phyloP scores from a whole-genome alignment of 2,329 filamentous ascomycete genomes.

The Fusarium oxysporum region DNA sequence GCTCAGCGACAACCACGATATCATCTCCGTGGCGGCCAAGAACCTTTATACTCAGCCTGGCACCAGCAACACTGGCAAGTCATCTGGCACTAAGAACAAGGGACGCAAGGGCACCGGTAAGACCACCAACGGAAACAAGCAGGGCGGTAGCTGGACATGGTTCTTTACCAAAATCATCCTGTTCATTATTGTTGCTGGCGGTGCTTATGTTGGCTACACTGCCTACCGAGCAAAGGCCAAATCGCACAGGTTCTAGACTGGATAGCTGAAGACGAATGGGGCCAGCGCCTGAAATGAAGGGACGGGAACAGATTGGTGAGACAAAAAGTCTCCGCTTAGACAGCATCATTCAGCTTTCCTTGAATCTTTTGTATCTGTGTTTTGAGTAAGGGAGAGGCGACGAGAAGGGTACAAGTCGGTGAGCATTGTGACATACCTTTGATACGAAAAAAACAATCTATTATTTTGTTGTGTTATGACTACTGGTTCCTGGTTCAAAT shows the following conservation, averaged over 20 bases:
- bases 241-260: constrained; percentile 66
- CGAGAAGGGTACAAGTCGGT: constrained; percentile 24
- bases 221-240: constrained; percentile 78
- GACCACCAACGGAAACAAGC: constrained; percentile 51
- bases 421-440: constrained; percentile 27
- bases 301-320: constrained; percentile 10
- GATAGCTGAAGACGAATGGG: not conserved
- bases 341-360: constrained; percentile 22
- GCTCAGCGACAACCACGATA: constrained; percentile 97
- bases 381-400: constrained; percentile 26
- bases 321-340: constrained; percentile 24
- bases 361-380: constrained; percentile 29
- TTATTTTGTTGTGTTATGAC: constrained; percentile 21
- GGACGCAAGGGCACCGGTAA: constrained; percentile 52
- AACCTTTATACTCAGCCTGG: constrained; percentile 82
- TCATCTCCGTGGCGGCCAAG: constrained; percentile 85
- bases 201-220: constrained; percentile 87
- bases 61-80: constrained; percentile 51
- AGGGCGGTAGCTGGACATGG: constrained; percentile 68
- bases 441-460: constrained; percentile 19
- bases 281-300: not conserved
- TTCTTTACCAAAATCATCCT: constrained; percentile 84
- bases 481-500: not conserved
- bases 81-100: constrained; percentile 51
- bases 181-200: constrained; percentile 76